These are phyloP conservation scores for Carallia brachiata DNA, from an alignment of 345 rosid genomes.

Conservation along the genomic window DNA sequence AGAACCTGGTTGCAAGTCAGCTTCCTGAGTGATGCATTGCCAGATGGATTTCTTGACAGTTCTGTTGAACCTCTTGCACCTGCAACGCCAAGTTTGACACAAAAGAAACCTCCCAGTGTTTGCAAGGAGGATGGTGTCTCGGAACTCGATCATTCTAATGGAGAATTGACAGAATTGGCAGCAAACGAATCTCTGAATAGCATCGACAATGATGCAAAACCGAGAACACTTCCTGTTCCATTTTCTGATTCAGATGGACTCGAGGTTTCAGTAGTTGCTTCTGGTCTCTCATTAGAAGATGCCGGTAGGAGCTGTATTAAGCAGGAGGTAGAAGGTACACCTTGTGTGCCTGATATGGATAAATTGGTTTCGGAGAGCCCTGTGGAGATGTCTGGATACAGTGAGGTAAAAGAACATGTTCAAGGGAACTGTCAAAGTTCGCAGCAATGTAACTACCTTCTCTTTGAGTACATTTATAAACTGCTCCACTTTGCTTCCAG, in stretches of 20 bases:
- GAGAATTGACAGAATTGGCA: constrained; percentile 10
- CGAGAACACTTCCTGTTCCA: constrained; percentile 64
- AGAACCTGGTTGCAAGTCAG: constrained; percentile 51
- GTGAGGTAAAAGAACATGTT: constrained; percentile 37
- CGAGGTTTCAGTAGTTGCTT: constrained; percentile 16
- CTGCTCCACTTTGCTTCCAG: background rate
- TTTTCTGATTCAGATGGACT: constrained; percentile 48
- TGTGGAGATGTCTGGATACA: constrained; percentile 26
- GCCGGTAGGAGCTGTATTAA: constrained; percentile 25
- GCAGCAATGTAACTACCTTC: constrained; percentile 39
- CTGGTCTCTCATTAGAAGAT: constrained; percentile 32
- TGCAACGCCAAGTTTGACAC: constrained; percentile 40
- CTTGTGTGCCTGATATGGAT: constrained; percentile 12
- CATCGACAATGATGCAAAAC: constrained; percentile 45
- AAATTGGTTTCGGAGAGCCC: constrained; percentile 25
- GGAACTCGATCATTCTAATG: constrained; percentile 21
- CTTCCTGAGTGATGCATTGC: constrained; percentile 89
- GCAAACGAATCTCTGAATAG: constrained; percentile 22
- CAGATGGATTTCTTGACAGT: constrained; percentile 89
- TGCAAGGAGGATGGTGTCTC: constrained; percentile 29
- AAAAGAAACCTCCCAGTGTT: constrained; percentile 38
- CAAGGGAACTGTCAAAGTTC: constrained; percentile 38
- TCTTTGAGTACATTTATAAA: constrained; percentile 10
- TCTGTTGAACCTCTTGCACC: constrained; percentile 54
- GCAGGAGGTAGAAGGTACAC: constrained; percentile 30